Conservation (phyloP, 202 grass and related monocot genomes). For the Schoenoplectus tabernaemontani region DNA sequence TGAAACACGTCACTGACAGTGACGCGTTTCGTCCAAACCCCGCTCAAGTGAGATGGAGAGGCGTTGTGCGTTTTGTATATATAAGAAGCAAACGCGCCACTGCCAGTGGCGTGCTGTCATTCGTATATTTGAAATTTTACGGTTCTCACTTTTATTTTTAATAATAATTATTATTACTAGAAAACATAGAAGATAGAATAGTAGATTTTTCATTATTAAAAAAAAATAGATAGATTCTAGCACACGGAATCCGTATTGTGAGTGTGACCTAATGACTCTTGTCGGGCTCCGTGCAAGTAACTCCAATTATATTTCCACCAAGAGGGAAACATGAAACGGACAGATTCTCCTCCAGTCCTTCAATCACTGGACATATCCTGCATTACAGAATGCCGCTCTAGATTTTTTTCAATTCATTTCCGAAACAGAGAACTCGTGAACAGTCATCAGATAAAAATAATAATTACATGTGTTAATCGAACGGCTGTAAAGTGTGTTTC, state of each 20-base stretch:
- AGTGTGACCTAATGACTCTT: neutral
- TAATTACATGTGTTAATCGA: neutral
- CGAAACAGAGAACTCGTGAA: neutral
- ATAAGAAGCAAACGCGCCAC: too few species aligned
- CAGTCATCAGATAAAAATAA: neutral
- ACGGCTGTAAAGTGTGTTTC: neutral
- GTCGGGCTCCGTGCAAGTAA: neutral
- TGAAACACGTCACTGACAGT: too few species aligned
- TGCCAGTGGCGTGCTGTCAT: too few species aligned
- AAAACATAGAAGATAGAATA: too few species aligned
- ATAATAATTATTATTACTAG: too few species aligned
- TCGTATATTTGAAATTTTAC: too few species aligned
- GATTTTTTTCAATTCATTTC: neutral
- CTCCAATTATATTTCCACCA: neutral
- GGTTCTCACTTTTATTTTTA: too few species aligned
- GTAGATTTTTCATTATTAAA: too few species aligned
- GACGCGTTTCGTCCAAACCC: too few species aligned
- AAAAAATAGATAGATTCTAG: constrained; percentile 17
- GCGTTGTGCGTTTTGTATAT: too few species aligned
- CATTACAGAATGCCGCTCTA: neutral
- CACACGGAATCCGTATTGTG: neutral
- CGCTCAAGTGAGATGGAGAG: too few species aligned
- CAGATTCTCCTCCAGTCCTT: neutral
- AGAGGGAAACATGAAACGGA: neutral
- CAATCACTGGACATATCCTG: neutral